Evolutionary conservation across 306 rosid species (phyloP).

Genomic region (Vigna nakashimae): DNA sequence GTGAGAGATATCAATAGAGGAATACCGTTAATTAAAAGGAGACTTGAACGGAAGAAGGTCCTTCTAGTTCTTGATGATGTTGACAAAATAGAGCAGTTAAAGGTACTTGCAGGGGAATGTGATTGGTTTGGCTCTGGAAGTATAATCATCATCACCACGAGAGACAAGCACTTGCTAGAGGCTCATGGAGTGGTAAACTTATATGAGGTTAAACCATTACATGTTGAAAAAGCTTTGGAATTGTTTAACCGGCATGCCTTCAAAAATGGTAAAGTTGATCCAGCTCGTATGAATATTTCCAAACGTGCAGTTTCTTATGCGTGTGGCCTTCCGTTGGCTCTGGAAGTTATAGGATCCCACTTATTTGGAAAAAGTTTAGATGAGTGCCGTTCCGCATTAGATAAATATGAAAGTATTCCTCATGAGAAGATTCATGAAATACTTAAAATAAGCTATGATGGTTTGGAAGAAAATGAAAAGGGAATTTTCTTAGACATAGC

Average conservation of each 20-base stretch:
- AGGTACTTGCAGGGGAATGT: not conserved
- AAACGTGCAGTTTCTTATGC: not conserved
- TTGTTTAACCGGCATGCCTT: slow-evolving; percentile 11
- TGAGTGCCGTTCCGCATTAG: not conserved
- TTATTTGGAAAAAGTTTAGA: not conserved
- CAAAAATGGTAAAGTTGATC: not conserved
- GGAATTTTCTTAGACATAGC: not conserved
- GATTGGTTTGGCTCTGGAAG: slow-evolving; percentile 1
- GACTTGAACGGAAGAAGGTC: not conserved
- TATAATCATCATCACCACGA: not conserved
- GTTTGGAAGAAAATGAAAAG: not conserved
- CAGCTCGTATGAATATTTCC: not conserved
- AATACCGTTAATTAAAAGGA: not conserved
- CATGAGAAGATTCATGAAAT: not conserved
- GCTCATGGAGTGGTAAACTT: not conserved
- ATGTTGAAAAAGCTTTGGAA: not conserved
- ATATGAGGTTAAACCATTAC: not conserved
- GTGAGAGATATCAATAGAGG: not conserved
- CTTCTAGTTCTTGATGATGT: not conserved
- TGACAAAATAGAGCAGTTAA: not conserved
- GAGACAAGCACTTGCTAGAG: not conserved
- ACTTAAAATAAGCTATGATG: not conserved
- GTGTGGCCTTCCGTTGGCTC: not conserved
- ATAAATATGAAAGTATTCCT: not conserved
- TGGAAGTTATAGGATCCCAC: not conserved